phyloP scores from a whole-genome alignment of 2,329 filamentous ascomycete genomes.

The Monosporascus sp. region DNA sequence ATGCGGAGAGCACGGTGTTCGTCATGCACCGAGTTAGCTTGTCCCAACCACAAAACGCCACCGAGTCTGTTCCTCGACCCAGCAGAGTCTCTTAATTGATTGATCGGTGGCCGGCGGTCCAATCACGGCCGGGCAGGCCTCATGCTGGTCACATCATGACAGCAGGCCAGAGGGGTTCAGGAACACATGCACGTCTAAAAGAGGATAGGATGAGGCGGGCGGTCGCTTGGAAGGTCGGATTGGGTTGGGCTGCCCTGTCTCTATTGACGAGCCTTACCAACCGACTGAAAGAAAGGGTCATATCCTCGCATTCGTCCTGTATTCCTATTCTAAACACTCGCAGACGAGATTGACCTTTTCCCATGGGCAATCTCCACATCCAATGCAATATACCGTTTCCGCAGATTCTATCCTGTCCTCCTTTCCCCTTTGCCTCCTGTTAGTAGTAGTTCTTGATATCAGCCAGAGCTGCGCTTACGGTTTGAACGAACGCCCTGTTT shows the following conservation, averaged over 20 bases:
- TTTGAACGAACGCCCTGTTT: too few relatives aligned
- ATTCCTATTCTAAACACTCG: constrained; percentile 11
- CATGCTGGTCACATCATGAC: constrained; percentile 22
- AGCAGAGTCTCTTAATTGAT: constrained; percentile 22
- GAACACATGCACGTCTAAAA: constrained; percentile 16
- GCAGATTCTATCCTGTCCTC: constrained; percentile 9
- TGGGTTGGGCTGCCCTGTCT: constrained; percentile 13
- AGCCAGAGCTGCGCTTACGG: too few relatives aligned
- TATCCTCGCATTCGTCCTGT: constrained; percentile 16
- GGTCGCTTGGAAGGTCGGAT: constrained; percentile 6
- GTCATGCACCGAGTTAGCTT: background rate
- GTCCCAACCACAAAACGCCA: constrained; percentile 16
- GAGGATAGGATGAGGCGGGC: background rate
- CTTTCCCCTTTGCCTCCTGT: constrained; percentile 9
- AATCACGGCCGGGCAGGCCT: constrained; percentile 22
- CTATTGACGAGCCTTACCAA: constrained; percentile 1
- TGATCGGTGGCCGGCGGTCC: constrained; percentile 20
- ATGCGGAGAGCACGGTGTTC: too few relatives aligned
- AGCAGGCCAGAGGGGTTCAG: constrained; percentile 16
- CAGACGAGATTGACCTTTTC: constrained; percentile 13
- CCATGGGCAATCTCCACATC: constrained; percentile 19
- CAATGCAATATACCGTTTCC: constrained; percentile 16
- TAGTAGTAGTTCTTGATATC: background rate
- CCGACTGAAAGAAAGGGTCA: constrained; percentile 7
- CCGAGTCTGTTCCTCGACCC: constrained; percentile 18